phyloP scores from a whole-genome alignment of 73 alveolate species.

The Paramecium primaurelia region DNA sequence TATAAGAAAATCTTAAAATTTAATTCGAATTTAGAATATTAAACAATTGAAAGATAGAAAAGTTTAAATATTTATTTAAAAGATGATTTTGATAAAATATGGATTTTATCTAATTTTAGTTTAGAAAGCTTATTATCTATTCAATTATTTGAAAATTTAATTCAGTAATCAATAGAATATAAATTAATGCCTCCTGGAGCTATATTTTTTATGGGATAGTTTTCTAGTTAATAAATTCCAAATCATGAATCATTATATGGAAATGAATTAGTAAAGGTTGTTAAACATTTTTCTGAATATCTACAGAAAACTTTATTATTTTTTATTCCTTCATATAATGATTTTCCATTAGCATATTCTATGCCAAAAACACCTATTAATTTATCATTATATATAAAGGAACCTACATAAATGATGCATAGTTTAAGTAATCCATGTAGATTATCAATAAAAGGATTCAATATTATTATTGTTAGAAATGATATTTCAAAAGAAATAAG shows the following conservation, averaged over 20 bases:
- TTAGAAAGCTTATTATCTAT: not conserved
- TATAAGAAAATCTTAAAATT: not conserved
- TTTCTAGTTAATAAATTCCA: not conserved
- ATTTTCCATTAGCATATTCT: constrained; percentile 27
- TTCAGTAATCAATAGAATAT: not conserved
- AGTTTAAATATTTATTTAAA: not conserved
- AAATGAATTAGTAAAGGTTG: not conserved
- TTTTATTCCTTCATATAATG: not conserved
- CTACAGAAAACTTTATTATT: not conserved
- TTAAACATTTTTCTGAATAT: not conserved
- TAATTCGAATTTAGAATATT: not conserved
- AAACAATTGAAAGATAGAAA: not conserved
- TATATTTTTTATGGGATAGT: not conserved
- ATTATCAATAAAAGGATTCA: not conserved
- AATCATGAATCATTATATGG: not conserved
- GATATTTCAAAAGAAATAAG: not conserved
- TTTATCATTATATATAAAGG: not conserved
- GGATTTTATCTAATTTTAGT: not conserved
- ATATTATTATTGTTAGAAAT: not conserved
- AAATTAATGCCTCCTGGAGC: not conserved
- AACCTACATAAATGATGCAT: not conserved
- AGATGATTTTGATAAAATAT: not conserved
- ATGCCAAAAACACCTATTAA: not conserved
- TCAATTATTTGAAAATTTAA: not conserved
- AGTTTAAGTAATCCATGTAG: not conserved